A percentile compares a stretch with the other conserved stretches of the same genome.
Evolutionary conservation across 352 stramenopile species (phyloP).

Genomic region (Pythium guiyangense): DNA sequence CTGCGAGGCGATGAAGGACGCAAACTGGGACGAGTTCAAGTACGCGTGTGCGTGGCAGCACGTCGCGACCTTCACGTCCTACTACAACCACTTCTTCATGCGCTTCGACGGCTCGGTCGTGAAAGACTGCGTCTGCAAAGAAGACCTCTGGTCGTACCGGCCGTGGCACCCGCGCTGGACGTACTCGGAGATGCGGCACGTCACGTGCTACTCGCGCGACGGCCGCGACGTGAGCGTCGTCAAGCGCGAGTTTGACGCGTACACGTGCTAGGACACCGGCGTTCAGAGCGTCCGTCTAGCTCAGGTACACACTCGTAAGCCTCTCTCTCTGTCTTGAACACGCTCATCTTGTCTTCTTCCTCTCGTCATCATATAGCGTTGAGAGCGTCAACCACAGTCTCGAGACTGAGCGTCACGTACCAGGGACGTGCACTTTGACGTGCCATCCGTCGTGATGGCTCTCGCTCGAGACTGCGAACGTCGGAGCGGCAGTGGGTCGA

Average conservation of each 20-base stretch:
- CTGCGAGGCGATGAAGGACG: slow-evolving; percentile 5
- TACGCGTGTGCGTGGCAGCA: slow-evolving; percentile 10
- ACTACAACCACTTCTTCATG: slow-evolving; percentile 11
- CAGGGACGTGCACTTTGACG: too few relatives aligned
- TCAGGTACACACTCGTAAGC: too few relatives aligned
- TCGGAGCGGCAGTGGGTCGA: too few relatives aligned
- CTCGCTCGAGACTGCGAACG: too few relatives aligned
- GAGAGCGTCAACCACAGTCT: too few relatives aligned
- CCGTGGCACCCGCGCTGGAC: background rate
- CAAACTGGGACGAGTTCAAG: slow-evolving; percentile 12
- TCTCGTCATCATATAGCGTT: too few relatives aligned
- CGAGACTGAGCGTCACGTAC: too few relatives aligned
- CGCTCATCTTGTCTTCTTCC: too few relatives aligned
- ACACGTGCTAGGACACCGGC: background rate
- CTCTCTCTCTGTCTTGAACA: too few relatives aligned
- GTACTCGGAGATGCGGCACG: background rate
- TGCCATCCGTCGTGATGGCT: too few relatives aligned
- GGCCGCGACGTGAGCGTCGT: background rate
- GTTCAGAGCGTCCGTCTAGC: too few relatives aligned
- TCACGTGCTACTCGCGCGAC: background rate
- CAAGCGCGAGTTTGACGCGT: background rate
- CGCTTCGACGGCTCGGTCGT: background rate
- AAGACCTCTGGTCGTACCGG: background rate
- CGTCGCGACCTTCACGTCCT: background rate
- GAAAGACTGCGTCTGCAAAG: background rate